Evolutionary conservation across 2,329 filamentous ascomycete genomes (phyloP), one percentile per base, ranked within the genome.

Genomic region (Hypoxylon sp.): DNA sequence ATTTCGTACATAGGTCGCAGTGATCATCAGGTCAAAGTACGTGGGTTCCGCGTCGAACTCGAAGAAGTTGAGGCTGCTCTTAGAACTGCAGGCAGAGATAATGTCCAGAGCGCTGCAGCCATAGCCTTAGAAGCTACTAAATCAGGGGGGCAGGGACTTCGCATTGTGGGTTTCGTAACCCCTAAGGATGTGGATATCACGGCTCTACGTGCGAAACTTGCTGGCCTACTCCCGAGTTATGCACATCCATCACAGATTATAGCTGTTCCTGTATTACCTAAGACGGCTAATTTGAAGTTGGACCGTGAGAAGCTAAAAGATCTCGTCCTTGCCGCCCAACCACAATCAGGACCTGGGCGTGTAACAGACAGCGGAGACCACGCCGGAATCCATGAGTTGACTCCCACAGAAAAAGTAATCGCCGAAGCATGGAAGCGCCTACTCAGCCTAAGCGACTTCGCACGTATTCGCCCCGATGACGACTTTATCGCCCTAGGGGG

Each of bases 1-100:
- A 2, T 42, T 6, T 42, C n/a, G 55, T 64, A 11, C 51, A 58
- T 19, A 42, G 39, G 39, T 42, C 39, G 39, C 5, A 42, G 39
- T 42, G 39, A 42, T 42, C 8, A 42, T 10, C 39, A 42, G n/a
- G 39, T 42, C n/a, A 42, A 42, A 6, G 8, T 42, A 19, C 39
- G 39, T 19, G 39, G 39, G n/a, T 42, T 42, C n/a, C 39, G 39
- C 39, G 17, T 42, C 11, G 39, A 42, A 10, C 39, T 42, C 6
- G 39, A 42, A 6, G 39, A 42, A 9, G 39, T 42, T 42, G 39
- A 42, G 39, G 19, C 17, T 19, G 39, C 39, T 8, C 39, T 42
- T 19, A 5, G 5, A 8, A n/a, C n/a, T 19, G n/a, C 39, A 10
- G 39, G 10, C n/a, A 42, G n/a, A 19, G 39, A 42, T 17, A 42